These are phyloP conservation scores for Pseudofabraea citricarpa DNA, from an alignment of 2,329 filamentous ascomycete genomes.

Conservation along the genomic window DNA sequence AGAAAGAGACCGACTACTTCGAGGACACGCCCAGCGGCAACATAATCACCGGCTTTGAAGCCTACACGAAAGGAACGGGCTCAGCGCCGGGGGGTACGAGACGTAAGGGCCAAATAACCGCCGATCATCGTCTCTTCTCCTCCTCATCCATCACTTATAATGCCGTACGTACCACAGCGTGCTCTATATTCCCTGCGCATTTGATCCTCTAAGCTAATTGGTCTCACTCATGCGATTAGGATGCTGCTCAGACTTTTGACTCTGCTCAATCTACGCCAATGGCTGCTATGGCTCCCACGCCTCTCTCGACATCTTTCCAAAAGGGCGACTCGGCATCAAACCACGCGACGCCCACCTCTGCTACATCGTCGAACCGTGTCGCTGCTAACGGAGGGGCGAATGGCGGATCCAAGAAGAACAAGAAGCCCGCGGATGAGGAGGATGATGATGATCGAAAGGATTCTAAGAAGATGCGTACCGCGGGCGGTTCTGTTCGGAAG, in stretches of 20 bases:
- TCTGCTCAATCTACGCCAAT: constrained; percentile 24
- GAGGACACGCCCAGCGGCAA: constrained; percentile 88
- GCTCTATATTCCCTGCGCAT: background rate
- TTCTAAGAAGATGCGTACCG: constrained; percentile 22
- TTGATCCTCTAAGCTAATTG: background rate
- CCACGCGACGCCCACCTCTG: constrained; percentile 51
- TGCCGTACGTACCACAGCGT: constrained; percentile 27
- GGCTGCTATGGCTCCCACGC: constrained; percentile 46
- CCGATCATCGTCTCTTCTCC: constrained; percentile 71
- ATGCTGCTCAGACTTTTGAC: constrained; percentile 23
- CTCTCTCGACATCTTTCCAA: constrained; percentile 49
- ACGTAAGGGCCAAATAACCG: constrained; percentile 59
- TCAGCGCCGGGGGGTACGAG: constrained; percentile 56
- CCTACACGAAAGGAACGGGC: constrained; percentile 85
- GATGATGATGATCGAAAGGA: constrained; percentile 35
- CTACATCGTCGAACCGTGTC: constrained; percentile 32
- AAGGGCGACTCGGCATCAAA: constrained; percentile 40
- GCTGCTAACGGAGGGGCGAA: constrained; percentile 27
- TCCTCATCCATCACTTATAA: constrained; percentile 54
- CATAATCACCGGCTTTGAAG: constrained; percentile 96
- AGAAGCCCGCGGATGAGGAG: constrained; percentile 37
- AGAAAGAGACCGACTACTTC: constrained; percentile 81
- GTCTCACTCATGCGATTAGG: background rate
- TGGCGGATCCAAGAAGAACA: constrained; percentile 45
- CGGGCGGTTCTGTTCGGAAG: background rate